Percentiles rank a stretch among this genome's conserved stretches.
These are phyloP conservation scores for Durotheca rogersii DNA, from an alignment of 495 filamentous ascomycete genomes.

Conservation along the genomic window DNA sequence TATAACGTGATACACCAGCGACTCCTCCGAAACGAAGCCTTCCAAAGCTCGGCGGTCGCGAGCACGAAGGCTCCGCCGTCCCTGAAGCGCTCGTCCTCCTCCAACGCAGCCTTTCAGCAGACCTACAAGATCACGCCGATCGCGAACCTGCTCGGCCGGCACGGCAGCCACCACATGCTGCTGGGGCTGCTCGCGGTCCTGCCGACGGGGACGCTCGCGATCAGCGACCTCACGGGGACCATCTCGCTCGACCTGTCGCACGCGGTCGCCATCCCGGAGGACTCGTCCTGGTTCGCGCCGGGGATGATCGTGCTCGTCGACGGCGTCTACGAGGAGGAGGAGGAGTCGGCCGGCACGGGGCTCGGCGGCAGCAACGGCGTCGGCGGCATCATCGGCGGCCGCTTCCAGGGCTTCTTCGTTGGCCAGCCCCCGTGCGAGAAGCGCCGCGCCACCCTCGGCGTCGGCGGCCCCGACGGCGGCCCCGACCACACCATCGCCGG, in stretches of 20 bases:
- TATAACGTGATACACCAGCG: conserved; percentile 90
- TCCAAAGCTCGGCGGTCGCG: conserved; percentile 73
- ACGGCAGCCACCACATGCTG: conserved; percentile 79
- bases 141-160: conserved; percentile 87
- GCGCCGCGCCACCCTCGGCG: conserved; percentile 73
- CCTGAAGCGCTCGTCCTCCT: conserved; percentile 57
- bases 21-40: conserved; percentile 87
- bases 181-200: conserved; percentile 79
- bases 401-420: conserved; percentile 84
- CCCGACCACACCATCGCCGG: conserved; percentile 65
- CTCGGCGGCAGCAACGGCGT: conserved; percentile 76
- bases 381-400: conserved; percentile 83
- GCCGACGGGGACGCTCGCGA: conserved; percentile 77
- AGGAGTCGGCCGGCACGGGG: conserved; percentile 61
- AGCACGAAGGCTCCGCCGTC: conserved; percentile 46
- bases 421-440: conserved; percentile 89
- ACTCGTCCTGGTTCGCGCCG: conserved; percentile 86
- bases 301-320: conserved; percentile 96
- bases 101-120: conserved; percentile 52
- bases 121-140: conserved; percentile 90
- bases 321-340: conserved; percentile 91
- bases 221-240: conserved; percentile 83
- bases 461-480: conserved; percentile 53
- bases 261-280: conserved; percentile 75
- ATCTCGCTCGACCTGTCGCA: conserved; percentile 81